Conservation (phyloP, 2,329 filamentous ascomycete genomes). For the Fusarium continuum region DNA sequence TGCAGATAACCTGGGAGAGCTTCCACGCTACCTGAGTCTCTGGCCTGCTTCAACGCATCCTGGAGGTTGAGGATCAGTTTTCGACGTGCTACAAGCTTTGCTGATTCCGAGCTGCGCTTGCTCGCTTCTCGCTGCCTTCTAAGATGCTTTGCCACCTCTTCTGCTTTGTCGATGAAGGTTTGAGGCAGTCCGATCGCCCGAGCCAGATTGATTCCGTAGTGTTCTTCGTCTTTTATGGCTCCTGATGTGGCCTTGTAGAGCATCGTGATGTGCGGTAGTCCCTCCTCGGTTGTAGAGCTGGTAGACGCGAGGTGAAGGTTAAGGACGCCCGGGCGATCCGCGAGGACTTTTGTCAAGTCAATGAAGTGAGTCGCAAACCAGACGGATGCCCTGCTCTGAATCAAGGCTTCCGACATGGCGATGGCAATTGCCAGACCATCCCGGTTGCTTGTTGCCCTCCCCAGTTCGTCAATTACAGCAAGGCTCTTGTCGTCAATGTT, state of each 20-base stretch:
- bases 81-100: constrained; percentile 69
- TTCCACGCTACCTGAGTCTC: constrained; percentile 68
- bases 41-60: constrained; percentile 76
- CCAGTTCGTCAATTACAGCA: constrained; percentile 90
- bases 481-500: constrained; percentile 82
- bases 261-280: constrained; percentile 77
- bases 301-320: constrained; percentile 84
- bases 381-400: constrained; percentile 79
- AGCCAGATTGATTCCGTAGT: constrained; percentile 88
- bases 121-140: constrained; percentile 65
- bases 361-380: constrained; percentile 97
- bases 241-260: constrained; percentile 84
- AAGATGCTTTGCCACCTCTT: constrained; percentile 70
- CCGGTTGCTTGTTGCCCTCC: constrained; percentile 85
- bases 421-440: constrained; percentile 92
- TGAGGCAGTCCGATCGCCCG: constrained; percentile 77
- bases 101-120: constrained; percentile 65
- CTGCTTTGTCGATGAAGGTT: constrained; percentile 73
- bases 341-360: constrained; percentile 80
- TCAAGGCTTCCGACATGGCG: constrained; percentile 86
- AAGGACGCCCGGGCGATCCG: constrained; percentile 78
- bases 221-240: constrained; percentile 68
- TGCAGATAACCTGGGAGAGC: constrained; percentile 57
- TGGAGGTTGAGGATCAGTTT: constrained; percentile 78
- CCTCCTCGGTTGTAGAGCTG: constrained; percentile 59